Conservation (phyloP, 371 early-diverging fungal species). For the Mortierella sp. region DNA sequence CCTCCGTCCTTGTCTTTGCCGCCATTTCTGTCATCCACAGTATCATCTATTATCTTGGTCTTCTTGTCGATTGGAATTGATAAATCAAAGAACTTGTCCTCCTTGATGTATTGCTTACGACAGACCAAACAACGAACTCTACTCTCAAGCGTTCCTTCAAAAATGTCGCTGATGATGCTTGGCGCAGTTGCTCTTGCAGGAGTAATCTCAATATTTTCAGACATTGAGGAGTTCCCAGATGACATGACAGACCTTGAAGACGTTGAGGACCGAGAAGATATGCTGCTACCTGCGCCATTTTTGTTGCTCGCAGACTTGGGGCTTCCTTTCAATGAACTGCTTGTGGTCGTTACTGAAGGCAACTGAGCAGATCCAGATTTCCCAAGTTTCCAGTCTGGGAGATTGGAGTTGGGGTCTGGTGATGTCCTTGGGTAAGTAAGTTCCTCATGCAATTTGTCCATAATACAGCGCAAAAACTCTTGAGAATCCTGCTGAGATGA, state of each 20-base stretch:
- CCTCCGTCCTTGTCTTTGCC: slow-evolving; percentile 34
- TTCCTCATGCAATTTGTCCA: slow-evolving; percentile 62
- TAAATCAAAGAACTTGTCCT: slow-evolving; percentile 62
- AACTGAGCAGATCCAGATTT: slow-evolving; percentile 13
- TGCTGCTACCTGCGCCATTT: slow-evolving; percentile 41
- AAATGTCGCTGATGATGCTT: slow-evolving; percentile 62
- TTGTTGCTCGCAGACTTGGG: slow-evolving; percentile 11
- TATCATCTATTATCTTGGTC: slow-evolving; percentile 46
- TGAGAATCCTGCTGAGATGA: slow-evolving; percentile 64
- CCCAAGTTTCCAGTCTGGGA: slow-evolving; percentile 20
- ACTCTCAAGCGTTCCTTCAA: slow-evolving; percentile 61
- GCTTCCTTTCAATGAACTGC: neutral
- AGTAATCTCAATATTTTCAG: slow-evolving; percentile 47
- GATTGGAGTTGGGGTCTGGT: neutral
- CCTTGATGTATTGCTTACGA: slow-evolving; percentile 57
- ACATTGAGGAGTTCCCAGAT: slow-evolving; percentile 50
- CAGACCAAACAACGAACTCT: slow-evolving; percentile 62
- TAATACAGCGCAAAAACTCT: slow-evolving; percentile 62
- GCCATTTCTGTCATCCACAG: slow-evolving; percentile 9
- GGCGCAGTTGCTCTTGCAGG: slow-evolving; percentile 48
- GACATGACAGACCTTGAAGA: slow-evolving; percentile 28
- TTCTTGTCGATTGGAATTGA: slow-evolving; percentile 63
- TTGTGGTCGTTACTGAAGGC: neutral
- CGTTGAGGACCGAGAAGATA: slow-evolving; percentile 45
- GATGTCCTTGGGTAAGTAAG: slow-evolving; percentile 54